Evolutionary conservation across 1,284 basidiomycete species (phyloP).

Genomic region (Leccinum laetum): DNA sequence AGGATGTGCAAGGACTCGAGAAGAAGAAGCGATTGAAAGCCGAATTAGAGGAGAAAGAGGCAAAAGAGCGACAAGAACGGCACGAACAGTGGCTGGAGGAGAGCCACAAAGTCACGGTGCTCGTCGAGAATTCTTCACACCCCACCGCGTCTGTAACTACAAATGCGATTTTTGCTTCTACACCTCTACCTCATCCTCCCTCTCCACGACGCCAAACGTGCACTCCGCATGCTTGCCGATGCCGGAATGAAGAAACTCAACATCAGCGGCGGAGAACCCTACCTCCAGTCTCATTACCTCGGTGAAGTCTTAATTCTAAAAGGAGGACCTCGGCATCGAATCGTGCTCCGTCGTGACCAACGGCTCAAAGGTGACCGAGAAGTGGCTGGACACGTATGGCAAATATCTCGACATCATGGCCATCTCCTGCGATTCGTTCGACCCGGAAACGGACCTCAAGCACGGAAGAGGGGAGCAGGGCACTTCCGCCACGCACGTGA

Average conservation of each 20-base stretch:
- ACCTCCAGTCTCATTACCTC: constrained; percentile 35
- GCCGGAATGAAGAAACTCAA: constrained; percentile 42
- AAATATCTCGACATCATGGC: constrained; percentile 39
- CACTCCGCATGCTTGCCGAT: constrained; percentile 34
- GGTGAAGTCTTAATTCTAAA: constrained; percentile 40
- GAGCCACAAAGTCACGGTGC: no score
- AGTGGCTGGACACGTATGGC: constrained; percentile 38
- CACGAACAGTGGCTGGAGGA: no score
- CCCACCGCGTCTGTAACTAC: constrained; percentile 31
- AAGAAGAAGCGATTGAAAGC: no score
- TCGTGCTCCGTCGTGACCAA: constrained; percentile 38
- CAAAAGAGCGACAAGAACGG: no score
- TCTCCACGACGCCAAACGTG: constrained; percentile 34
- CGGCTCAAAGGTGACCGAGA: constrained; percentile 39
- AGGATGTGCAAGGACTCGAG: no score
- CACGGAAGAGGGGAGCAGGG: constrained; percentile 33
- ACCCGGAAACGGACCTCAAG: constrained; percentile 33
- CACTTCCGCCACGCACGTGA: constrained; percentile 17
- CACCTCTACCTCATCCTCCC: constrained; percentile 32
- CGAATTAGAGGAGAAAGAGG: no score
- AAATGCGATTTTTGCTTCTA: constrained; percentile 39
- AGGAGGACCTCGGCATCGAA: constrained; percentile 37
- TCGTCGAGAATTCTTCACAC: background rate
- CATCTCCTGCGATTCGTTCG: constrained; percentile 40
- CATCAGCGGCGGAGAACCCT: constrained; percentile 41